Base-by-base conservation (phyloP, 106 monocot species). In the Acanthochlamys bracteata region DNA sequence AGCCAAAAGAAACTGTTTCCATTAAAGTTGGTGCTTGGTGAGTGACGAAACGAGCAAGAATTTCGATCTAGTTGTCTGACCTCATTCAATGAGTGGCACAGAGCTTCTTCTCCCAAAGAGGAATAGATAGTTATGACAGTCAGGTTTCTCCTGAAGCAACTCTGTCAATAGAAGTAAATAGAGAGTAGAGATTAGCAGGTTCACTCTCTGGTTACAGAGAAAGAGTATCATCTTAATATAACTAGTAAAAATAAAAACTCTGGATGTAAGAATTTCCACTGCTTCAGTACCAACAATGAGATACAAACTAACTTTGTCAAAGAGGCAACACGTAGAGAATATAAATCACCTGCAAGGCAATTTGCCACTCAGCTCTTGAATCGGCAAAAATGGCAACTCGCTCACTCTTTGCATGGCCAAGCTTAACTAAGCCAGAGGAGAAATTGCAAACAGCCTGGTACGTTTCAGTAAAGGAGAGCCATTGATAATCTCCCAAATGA, bases 1-100 rank as follows among this genome's bases (percentile, higher is more conserved):
- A 3, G 33, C 33, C 6, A n/a, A n/a, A n/a, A 33, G 33, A 33
- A 33, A 33, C 33, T 6, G 6, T 33, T 33, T 33, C 6, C 6
- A 6, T 33, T 33, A 33, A 33, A 33, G n/a, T 33, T 33, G 33
- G 33, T 33, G 33, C 33, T 33, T 33, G 33, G 6, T 33, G 6
- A 33, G 33, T 33, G 6, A 33, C 33, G 6, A 33, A 33, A 33
- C 1, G 33, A 33, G 6, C 6, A 6, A 6, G 33, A 33, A 33
- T 6, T 33, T 6, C 1, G 33, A 33, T 12, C 6, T 43, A 49
- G 49, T 17, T 2, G 17, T 49, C 49, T 49, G 19, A 98, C 96
- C 96, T 98, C 96, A 71, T 98, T 98, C 57, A 98, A 59, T 45
- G 91, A 98, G 82, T 98, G 88, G 51, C 85, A 88, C 53, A 98